phyloP scores from a whole-genome alignment of 2,329 filamentous ascomycete genomes.

The Monosporascus sp. region DNA sequence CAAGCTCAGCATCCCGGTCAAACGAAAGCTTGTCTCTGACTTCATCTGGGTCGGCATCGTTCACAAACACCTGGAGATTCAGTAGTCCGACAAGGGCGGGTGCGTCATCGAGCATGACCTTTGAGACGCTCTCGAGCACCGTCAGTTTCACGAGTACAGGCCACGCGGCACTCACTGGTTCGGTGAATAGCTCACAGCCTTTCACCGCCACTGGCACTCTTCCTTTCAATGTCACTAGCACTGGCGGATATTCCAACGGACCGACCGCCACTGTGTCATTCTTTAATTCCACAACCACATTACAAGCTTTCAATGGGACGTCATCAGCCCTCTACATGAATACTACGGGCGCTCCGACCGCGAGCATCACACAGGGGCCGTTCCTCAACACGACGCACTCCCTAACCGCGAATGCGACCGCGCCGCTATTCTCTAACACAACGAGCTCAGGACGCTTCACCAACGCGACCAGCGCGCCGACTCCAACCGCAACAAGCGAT shows the following conservation, averaged over 20 bases:
- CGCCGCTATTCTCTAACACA: not conserved
- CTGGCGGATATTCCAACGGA: not conserved
- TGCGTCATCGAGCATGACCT: not conserved
- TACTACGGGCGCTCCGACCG: conserved; percentile 2
- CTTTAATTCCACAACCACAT: not conserved
- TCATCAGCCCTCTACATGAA: conserved; percentile 7
- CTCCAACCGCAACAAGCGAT: conserved; percentile 12
- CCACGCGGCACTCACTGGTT: conserved; percentile 4
- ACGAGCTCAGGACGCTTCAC: conserved; percentile 3
- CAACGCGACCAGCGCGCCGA: conserved; percentile 9
- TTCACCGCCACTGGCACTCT: not conserved
- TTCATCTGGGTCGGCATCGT: not conserved
- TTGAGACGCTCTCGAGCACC: not conserved
- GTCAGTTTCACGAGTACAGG: not conserved
- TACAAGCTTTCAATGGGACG: conserved; percentile 2
- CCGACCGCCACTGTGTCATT: not conserved
- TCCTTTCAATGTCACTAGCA: not conserved
- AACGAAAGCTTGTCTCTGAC: not conserved
- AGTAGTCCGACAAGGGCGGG: conserved; percentile 1
- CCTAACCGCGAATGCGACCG: not conserved
- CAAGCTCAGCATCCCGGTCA: not conserved
- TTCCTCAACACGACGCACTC: conserved; percentile 1
- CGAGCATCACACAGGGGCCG: not conserved
- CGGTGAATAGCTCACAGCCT: not conserved
- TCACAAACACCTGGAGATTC: not conserved